A percentile compares a stretch with the other conserved stretches of the same genome.
Evolutionary conservation across 768 basidiomycete genomes (phyloP).

Genomic region (Psilocybe sp.): DNA sequence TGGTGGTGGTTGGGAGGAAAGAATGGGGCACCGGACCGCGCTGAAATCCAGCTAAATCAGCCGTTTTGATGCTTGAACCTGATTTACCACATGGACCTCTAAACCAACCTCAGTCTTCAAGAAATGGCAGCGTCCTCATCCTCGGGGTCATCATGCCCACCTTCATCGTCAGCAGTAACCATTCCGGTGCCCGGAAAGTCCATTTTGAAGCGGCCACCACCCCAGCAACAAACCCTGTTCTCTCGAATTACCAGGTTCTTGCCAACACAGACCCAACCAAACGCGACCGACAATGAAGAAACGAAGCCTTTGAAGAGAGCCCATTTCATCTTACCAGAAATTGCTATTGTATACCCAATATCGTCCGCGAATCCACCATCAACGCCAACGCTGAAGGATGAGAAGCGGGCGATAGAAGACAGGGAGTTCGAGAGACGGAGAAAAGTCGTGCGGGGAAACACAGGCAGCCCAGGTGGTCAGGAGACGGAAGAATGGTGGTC

Average conservation of each 20-base stretch:
- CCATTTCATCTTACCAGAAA: slow-evolving; percentile 85
- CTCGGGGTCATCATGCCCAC: slow-evolving; percentile 52
- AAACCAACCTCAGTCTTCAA: too few species aligned
- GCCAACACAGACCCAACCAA: slow-evolving; percentile 47
- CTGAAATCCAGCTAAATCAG: too few species aligned
- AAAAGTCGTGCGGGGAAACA: slow-evolving; percentile 60
- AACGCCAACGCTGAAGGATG: slow-evolving; percentile 73
- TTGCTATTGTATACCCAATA: slow-evolving; percentile 90
- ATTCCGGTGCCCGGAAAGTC: slow-evolving; percentile 79
- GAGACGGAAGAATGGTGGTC: slow-evolving; percentile 77
- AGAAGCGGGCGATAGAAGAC: slow-evolving; percentile 78
- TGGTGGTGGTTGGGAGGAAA: too few species aligned
- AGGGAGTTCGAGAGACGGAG: slow-evolving; percentile 66
- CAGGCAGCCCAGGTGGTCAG: slow-evolving; percentile 26
- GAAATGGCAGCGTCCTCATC: slow-evolving; percentile 9
- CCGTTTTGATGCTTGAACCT: too few species aligned
- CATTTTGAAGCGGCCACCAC: slow-evolving; percentile 77
- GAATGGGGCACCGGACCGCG: too few species aligned
- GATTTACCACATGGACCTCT: too few species aligned
- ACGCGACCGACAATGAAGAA: slow-evolving; percentile 36
- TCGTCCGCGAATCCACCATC: slow-evolving; percentile 81
- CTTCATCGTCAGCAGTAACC: slow-evolving; percentile 79
- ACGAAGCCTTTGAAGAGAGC: slow-evolving; percentile 76
- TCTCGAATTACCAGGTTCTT: slow-evolving; percentile 73
- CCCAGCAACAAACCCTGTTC: slow-evolving; percentile 65